Percentiles rank a stretch among this genome's conserved stretches.
These are phyloP conservation scores for Trichoderma sp. DNA, from an alignment of 2,329 filamentous ascomycete genomes.

Conservation along the genomic window DNA sequence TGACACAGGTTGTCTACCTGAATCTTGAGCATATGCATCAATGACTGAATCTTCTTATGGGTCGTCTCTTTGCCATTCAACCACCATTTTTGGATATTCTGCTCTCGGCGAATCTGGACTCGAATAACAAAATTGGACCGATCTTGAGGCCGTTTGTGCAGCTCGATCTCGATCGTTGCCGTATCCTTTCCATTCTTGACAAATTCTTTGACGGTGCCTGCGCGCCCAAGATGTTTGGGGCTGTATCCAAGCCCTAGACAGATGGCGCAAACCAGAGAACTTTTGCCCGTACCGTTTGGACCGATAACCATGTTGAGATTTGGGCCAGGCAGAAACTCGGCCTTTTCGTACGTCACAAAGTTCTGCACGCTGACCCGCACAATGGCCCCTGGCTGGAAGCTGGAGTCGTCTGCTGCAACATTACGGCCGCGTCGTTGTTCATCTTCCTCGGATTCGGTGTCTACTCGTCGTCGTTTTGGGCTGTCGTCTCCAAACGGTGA, in stretches of 20 bases:
- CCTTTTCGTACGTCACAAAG: constrained; percentile 93
- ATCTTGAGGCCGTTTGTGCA: constrained; percentile 66
- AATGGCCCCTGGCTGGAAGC: constrained; percentile 78
- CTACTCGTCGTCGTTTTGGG: constrained; percentile 45
- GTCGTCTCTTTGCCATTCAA: constrained; percentile 68
- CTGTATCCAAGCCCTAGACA: constrained; percentile 88
- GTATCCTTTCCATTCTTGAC: constrained; percentile 84
- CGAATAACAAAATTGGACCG: constrained; percentile 72
- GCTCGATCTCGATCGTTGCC: constrained; percentile 87
- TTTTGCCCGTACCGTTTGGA: constrained; percentile 98
- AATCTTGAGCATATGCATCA: constrained; percentile 77
- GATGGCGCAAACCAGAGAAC: constrained; percentile 94
- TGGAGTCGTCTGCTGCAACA: constrained; percentile 35
- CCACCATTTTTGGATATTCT: constrained; percentile 79
- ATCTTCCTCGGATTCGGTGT: constrained; percentile 33
- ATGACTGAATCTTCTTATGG: constrained; percentile 66
- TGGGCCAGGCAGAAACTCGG: constrained; percentile 88
- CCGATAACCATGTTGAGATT: constrained; percentile 98
- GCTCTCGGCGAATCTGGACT: constrained; percentile 77
- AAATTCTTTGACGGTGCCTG: constrained; percentile 83
- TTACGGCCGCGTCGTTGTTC: background rate
- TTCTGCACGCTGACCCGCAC: constrained; percentile 83
- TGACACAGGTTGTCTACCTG: constrained; percentile 98
- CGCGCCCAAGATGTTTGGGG: constrained; percentile 80
- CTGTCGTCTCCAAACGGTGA: constrained; percentile 37